These are phyloP conservation scores for Phytophthora brassicae DNA, from an alignment of 352 stramenopile species.

Conservation along the genomic window DNA sequence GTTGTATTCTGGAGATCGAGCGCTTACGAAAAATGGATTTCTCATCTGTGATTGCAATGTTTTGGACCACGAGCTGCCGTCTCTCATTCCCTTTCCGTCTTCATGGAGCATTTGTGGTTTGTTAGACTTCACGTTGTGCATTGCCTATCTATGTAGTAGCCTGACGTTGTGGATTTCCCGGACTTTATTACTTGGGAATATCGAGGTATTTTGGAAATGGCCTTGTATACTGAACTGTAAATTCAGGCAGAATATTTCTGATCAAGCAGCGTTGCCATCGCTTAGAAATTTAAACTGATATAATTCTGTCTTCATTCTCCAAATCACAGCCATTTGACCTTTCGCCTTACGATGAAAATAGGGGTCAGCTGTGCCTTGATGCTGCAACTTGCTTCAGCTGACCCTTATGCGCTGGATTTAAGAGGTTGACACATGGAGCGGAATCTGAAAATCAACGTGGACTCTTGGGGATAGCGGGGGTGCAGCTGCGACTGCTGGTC, in stretches of 20 bases:
- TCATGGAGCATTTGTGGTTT: slow-evolving; percentile 23
- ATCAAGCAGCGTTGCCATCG: no score
- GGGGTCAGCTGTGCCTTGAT: background rate
- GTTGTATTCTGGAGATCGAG: slow-evolving; percentile 20
- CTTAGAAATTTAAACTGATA: no score
- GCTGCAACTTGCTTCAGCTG: slow-evolving; percentile 3
- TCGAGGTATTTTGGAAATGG: slow-evolving; percentile 18
- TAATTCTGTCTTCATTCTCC: slow-evolving; percentile 5
- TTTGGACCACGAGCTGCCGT: slow-evolving; percentile 20
- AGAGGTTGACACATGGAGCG: background rate
- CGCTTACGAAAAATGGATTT: slow-evolving; percentile 29
- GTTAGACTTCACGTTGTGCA: slow-evolving; percentile 6
- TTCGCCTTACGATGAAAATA: slow-evolving; percentile 10
- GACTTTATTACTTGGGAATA: slow-evolving; percentile 2
- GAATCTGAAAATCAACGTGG: background rate
- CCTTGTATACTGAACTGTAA: slow-evolving; percentile 13
- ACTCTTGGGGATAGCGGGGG: slow-evolving; percentile 1
- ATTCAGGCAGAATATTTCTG: no score
- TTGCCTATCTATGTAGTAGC: slow-evolving; percentile 3
- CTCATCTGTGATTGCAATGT: slow-evolving; percentile 19
- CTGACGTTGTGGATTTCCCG: slow-evolving; percentile 13
- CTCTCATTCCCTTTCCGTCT: slow-evolving; percentile 15
- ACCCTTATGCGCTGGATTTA: background rate
- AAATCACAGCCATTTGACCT: background rate
- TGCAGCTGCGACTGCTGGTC: slow-evolving; percentile 1